Evolutionary conservation across 1,284 basidiomycete species (phyloP), one percentile per base, ranked within the genome.

Genomic region (Cutaneotrichosporon sp.): DNA sequence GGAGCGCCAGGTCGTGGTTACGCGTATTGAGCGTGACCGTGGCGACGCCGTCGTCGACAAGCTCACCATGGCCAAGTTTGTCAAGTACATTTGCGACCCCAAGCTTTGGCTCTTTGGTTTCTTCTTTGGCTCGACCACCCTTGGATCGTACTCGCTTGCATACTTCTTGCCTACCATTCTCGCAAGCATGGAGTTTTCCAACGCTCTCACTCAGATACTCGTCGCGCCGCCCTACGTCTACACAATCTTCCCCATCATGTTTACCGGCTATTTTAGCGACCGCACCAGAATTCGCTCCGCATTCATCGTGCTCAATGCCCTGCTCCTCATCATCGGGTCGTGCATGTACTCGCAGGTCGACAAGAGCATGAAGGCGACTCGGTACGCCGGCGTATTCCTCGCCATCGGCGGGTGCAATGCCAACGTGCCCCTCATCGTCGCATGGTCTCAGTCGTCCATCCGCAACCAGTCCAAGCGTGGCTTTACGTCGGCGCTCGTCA

Each of bases 51-150:
- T 63, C 33, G 67, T 69, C 20, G 77, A 79, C 55, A 34, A 61
- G 8, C 59, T 78, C 22, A 75, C 75, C n/a, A 52, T 54, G 55
- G 33, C 40, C 64, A 63, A 52, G 17, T 51, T 59, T 41, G 23
- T 38, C 17, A 46, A 54, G 47, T 75, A 78, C 61, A 44, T 68
- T 9, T 12, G 15, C 10, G 74, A 77, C 60, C 56, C 65, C 54
- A 77, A 76, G 67, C 59, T 77, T 4, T 79, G 77, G 77, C 53
- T 63, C 7, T 78, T 75, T 46, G 76, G 69, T 10, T 62, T 77
- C 51, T 65, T 74, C 61, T 76, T 78, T 64, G 62, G 67, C 47
- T 53, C 60, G n/a, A 57, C 60, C 35, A 64, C 63, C 13, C 59
- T 48, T 12, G 59, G 50, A 15, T 55, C 52, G 4, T 63, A 54